Evolutionary conservation across 768 basidiomycete genomes (phyloP), one percentile per base, ranked within the genome.

Genomic region (Naganishia vaughanmartiniae): DNA sequence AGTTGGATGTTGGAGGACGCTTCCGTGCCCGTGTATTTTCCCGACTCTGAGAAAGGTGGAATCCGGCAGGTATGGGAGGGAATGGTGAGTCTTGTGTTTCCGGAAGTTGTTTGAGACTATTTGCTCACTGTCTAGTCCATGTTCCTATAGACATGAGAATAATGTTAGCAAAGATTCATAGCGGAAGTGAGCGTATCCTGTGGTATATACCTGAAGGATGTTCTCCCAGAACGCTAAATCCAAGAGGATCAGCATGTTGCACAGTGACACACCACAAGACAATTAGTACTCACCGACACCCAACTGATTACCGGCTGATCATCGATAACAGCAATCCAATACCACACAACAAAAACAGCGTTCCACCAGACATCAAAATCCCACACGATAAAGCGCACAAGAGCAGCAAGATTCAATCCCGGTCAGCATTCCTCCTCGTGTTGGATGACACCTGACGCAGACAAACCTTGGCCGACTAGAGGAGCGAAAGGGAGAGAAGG

Each of bases 211-310:
- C 91, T 19, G 87, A 86, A 96, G 85, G 69, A 95, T 86, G 86
- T 89, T 88, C 71, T 89, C 84, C 93, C 93, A 96, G 81, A 95
- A 98, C 54, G 86, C 76, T 77, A 68, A 54, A 54, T 24, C 14
- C 46, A 46, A 55, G 33, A 21, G 51, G 17, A 33, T 56, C 53
- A 63, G 33, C 3, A 42, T 42, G 28, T 48, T 34, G 17, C 53
- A 28, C 45, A 33, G 67, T 67, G 33, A 36, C 30, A 31, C 11
- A 21, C 19, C 24, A 54, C 14, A 24, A 17, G 14, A 11, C 19
- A 12, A 28, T 19, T 21, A 19, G 45, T 28, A 51, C 60, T 24
- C 36, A 33, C 56, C 68, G 24, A 69, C 55, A 45, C 76, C 75
- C 54, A 79, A 74, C 54, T 77, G 76, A 66, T 77, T 77, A 63